These are phyloP conservation scores for Acmispon strigosus DNA, from an alignment of 306 rosid genomes.

Conservation along the genomic window DNA sequence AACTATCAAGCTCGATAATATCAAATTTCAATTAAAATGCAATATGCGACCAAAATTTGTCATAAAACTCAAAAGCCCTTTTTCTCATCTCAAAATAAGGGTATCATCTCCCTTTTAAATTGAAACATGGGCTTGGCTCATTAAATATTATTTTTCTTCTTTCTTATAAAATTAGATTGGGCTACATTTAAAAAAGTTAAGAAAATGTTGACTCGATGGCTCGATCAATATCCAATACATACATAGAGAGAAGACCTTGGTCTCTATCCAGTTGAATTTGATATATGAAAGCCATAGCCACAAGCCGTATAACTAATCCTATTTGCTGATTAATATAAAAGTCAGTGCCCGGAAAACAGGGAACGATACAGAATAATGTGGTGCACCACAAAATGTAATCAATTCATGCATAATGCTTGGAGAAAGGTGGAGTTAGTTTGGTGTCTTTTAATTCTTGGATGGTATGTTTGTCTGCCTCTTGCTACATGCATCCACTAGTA, in stretches of 20 bases:
- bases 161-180: too few species aligned
- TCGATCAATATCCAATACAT: background rate
- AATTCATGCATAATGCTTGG: background rate
- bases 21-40: too few species aligned
- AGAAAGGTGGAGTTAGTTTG: background rate
- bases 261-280: background rate
- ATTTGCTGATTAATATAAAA: conserved; percentile 9
- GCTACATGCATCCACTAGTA: background rate
- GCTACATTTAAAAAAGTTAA: too few species aligned
- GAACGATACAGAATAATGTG: background rate
- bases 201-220: background rate
- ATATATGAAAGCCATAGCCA: background rate
- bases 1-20: too few species aligned
- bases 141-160: too few species aligned
- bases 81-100: too few species aligned
- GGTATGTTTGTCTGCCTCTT: conserved; percentile 29
- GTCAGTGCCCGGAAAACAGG: conserved; percentile 16
- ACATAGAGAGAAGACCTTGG: background rate
- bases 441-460: conserved; percentile 15
- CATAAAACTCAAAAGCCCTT: too few species aligned
- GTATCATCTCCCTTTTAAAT: too few species aligned
- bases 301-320: background rate
- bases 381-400: background rate
- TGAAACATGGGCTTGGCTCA: too few species aligned
- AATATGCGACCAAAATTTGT: too few species aligned